These are phyloP conservation scores for Typha latifolia DNA, from an alignment of 176 grass and related monocot species.

Conservation along the genomic window DNA sequence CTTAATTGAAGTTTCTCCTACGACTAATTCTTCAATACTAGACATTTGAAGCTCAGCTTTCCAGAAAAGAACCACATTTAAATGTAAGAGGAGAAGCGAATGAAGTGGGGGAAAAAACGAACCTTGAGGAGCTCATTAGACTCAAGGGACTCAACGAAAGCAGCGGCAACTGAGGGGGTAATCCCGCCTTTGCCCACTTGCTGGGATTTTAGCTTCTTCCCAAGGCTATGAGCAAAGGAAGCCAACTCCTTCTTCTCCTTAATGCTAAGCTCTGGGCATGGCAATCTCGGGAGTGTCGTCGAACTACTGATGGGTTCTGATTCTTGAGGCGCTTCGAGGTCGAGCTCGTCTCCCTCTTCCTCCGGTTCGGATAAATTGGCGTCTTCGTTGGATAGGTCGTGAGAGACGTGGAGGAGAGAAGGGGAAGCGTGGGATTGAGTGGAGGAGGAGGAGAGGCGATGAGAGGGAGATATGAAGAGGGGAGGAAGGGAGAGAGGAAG, in stretches of 20 bases:
- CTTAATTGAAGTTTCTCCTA: too few relatives aligned
- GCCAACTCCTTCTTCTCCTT: slow-evolving; percentile 93
- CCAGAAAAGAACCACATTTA: neutral
- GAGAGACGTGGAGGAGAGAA: neutral
- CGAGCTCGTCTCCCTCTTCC: slow-evolving; percentile 12
- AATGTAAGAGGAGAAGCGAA: neutral
- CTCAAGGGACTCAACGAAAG: slow-evolving; percentile 72
- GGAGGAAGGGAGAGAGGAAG: neutral
- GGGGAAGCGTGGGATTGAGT: slow-evolving; percentile 3
- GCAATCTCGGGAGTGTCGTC: slow-evolving; percentile 33
- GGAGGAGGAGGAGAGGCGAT: neutral
- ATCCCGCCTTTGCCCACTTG: slow-evolving; percentile 82
- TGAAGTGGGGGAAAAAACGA: neutral
- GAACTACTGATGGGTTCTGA: neutral
- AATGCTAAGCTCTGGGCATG: slow-evolving; percentile 58
- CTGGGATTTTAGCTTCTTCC: slow-evolving; percentile 88
- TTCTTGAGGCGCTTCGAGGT: slow-evolving; percentile 14
- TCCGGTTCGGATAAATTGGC: neutral
- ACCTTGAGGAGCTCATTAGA: slow-evolving; percentile 97
- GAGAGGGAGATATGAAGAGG: slow-evolving; percentile 5
- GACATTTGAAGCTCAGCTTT: too few relatives aligned
- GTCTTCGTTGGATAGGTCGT: slow-evolving; percentile 18
- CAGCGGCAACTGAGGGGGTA: slow-evolving; percentile 48
- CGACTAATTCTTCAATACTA: too few relatives aligned
- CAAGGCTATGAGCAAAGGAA: slow-evolving; percentile 74